Conservation (phyloP, 176 grass and related monocot species). For the Avena eriantha region DNA sequence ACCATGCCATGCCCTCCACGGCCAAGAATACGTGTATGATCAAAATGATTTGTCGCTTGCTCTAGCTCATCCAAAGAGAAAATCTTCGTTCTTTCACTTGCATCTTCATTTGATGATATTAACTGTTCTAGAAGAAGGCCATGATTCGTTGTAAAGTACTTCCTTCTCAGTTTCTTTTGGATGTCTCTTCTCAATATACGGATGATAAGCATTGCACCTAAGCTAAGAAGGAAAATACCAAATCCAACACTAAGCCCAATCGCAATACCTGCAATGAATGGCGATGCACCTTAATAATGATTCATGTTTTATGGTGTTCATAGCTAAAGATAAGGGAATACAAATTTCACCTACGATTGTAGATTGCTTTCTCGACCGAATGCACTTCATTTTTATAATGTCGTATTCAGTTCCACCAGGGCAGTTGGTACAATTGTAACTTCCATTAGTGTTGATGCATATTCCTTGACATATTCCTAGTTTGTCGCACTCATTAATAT, state of each 20-base stretch:
- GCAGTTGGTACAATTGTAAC: not conserved
- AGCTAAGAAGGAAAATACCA: not conserved
- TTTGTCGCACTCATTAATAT: not conserved
- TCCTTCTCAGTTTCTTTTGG: not conserved
- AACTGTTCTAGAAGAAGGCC: not conserved
- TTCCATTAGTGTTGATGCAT: not conserved
- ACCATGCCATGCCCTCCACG: not conserved
- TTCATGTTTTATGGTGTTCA: not conserved
- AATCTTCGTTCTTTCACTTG: not conserved
- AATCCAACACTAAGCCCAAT: not conserved
- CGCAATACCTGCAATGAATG: not conserved
- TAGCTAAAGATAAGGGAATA: not conserved
- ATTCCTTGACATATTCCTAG: not conserved
- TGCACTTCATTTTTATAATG: not conserved
- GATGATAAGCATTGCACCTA: not conserved
- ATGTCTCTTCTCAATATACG: not conserved
- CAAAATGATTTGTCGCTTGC: not conserved
- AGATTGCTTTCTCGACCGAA: not conserved
- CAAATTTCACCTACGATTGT: not conserved
- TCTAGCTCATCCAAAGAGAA: not conserved
- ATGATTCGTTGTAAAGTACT: not conserved
- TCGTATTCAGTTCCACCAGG: not conserved
- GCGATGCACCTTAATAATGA: not conserved
- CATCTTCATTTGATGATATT: not conserved
- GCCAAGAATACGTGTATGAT: not conserved